Evolutionary conservation across 768 basidiomycete species (phyloP), one percentile per base, ranked within the genome.

Genomic region (Hortiboletus campestris): DNA sequence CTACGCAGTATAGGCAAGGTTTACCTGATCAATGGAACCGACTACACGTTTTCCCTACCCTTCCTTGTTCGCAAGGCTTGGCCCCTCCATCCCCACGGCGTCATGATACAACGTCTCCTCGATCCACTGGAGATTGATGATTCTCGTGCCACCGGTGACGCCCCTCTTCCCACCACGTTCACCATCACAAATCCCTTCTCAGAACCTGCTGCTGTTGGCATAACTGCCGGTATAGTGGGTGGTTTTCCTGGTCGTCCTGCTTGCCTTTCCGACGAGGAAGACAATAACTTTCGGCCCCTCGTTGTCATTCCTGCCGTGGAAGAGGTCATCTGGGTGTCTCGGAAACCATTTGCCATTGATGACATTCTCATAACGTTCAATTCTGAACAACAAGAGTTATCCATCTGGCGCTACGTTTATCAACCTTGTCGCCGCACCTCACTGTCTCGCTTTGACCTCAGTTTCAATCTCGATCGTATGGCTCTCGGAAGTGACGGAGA

Each of bases 61-160:
- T 94, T 94, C 65, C 80, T 90, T 54, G 88, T 91, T 4, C 79
- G 86, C 36, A 82, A 78, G 57, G 91, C 88, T 1, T 92, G 89
- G 90, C 84, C 91, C 5, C 73, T 91, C 20, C 78, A 76, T 54
- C 91, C 91, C 1, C 85, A 89, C 59, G 91, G 91, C 1, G 80
- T 93, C 22, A 77, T 93, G 74, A 81, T 94, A 41, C 88, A 93
- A 63, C 78, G 91, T 28, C 81, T 83, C 6, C 75, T 91, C 46
- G 88, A 89, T 61, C 76, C 80, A 1, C 74, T 75, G 7, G 91
- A 94, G 67, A 65, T 86, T 6, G 76, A 80, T 17, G 89, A 91
- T 51, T 85, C 84, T 4, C 80, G 81, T 46, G 63, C 75, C n/a
- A 80, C 83, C 0, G 87, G 85, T 11, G 86, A 91, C 38, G 75